phyloP scores from a whole-genome alignment of 495 filamentous ascomycete genomes.

The Talaromyces borbonicus region DNA sequence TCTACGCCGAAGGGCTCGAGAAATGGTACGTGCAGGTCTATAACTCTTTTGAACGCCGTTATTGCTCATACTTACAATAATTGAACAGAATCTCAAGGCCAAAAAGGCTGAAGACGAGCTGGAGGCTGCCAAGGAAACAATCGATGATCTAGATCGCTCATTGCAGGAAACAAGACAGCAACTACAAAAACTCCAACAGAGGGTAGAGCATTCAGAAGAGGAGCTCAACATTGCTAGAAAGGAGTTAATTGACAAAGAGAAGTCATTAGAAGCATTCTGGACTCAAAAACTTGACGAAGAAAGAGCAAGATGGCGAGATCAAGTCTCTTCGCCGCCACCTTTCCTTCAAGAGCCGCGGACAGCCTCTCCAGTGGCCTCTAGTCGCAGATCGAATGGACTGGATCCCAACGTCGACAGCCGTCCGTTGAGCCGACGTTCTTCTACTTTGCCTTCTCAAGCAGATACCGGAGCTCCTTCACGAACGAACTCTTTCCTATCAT shows the following conservation, averaged over 20 bases:
- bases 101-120: slow-evolving; percentile 77
- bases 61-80: not conserved
- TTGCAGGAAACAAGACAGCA: slow-evolving; percentile 51
- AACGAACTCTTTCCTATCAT: slow-evolving; percentile 33
- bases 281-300: slow-evolving; percentile 61
- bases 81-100: slow-evolving; percentile 54
- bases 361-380: slow-evolving; percentile 38
- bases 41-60: not conserved
- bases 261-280: slow-evolving; percentile 51
- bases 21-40: slow-evolving; percentile 55
- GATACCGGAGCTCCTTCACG: slow-evolving; percentile 32
- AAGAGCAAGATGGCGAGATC: slow-evolving; percentile 63
- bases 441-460: slow-evolving; percentile 28
- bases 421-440: slow-evolving; percentile 38
- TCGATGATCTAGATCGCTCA: slow-evolving; percentile 49
- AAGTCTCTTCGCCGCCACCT: slow-evolving; percentile 23
- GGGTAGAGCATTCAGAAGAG: slow-evolving; percentile 54
- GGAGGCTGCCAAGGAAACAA: slow-evolving; percentile 55
- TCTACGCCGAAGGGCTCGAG: slow-evolving; percentile 73
- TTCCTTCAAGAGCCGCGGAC: slow-evolving; percentile 38
- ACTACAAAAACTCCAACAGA: slow-evolving; percentile 51
- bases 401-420: slow-evolving; percentile 31
- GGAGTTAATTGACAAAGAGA: slow-evolving; percentile 61
- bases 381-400: slow-evolving; percentile 34
- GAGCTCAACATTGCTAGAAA: slow-evolving; percentile 49